Evolutionary conservation across 2,329 filamentous ascomycete species (phyloP).

Genomic region (Celoporthe dispersa): DNA sequence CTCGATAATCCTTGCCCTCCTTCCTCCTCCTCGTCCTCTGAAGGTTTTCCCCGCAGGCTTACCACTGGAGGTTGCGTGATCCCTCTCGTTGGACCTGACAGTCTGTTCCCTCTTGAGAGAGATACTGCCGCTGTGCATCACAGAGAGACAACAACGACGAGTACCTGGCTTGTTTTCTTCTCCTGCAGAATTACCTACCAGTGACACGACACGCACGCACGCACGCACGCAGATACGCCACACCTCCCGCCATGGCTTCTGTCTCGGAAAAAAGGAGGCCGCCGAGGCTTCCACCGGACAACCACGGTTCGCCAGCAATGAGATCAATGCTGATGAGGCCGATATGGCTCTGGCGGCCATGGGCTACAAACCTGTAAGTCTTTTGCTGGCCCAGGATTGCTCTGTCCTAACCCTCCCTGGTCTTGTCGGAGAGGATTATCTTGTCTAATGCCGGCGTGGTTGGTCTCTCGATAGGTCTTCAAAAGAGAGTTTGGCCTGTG

Average conservation of each 20-base stretch:
- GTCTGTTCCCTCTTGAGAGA: not conserved
- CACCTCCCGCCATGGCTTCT: constrained; percentile 19
- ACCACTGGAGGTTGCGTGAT: not conserved
- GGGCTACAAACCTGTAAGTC: constrained; percentile 43
- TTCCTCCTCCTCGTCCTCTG: too few species aligned
- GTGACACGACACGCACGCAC: constrained; percentile 4
- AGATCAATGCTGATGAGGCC: constrained; percentile 32
- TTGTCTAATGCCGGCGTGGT: not conserved
- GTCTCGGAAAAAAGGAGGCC: constrained; percentile 17
- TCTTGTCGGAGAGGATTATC: not conserved
- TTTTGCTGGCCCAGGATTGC: not conserved
- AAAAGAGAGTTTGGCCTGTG: constrained; percentile 64
- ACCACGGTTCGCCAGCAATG: constrained; percentile 11
- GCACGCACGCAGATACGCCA: too few species aligned
- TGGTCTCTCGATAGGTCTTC: constrained; percentile 48
- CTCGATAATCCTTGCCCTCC: not conserved
- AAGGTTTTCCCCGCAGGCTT: not conserved
- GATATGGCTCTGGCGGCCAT: constrained; percentile 43
- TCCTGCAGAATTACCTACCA: not conserved
- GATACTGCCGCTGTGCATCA: not conserved
- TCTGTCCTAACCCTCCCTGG: not conserved
- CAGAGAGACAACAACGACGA: not conserved
- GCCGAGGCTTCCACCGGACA: constrained; percentile 6
- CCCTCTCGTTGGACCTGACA: not conserved
- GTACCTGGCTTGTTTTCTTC: not conserved